Evolutionary conservation across 2,329 filamentous ascomycete genomes (phyloP).

Genomic region (Microcyclospora tardicrescens): DNA sequence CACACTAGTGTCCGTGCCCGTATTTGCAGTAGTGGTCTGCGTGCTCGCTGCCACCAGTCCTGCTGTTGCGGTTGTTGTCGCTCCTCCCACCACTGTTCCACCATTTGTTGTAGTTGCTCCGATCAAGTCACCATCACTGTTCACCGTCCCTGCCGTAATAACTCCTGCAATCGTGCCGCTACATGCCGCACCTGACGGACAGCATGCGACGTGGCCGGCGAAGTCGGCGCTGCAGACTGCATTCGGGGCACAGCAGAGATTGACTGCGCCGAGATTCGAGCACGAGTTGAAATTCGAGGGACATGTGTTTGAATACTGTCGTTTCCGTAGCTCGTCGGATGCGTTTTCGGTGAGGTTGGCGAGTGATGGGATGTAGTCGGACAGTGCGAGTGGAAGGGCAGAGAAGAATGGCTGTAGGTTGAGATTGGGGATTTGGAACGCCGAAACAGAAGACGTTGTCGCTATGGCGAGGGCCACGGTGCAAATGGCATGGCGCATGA

Average conservation of each 20-base stretch:
- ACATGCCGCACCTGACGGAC: conserved; percentile 43
- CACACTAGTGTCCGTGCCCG: conserved; percentile 9
- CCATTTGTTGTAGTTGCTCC: conserved; percentile 9
- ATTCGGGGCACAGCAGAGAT: conserved; percentile 42
- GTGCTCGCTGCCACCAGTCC: conserved; percentile 8
- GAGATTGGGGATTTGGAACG: conserved; percentile 15
- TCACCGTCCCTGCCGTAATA: conserved; percentile 22
- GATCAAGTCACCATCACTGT: conserved; percentile 14
- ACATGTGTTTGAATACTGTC: conserved; percentile 30
- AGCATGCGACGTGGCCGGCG: conserved; percentile 48
- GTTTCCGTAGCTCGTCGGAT: conserved; percentile 18
- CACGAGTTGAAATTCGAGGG: conserved; percentile 41
- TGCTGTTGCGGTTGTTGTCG: conserved; percentile 10
- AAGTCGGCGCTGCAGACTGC: conserved; percentile 44
- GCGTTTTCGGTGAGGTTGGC: conserved; percentile 9
- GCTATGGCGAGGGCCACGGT: neutral
- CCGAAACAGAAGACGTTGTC: conserved; percentile 5
- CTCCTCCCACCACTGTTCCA: conserved; percentile 9
- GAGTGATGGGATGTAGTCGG: conserved; percentile 10
- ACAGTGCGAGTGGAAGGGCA: conserved; percentile 15
- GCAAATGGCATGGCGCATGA: conserved; percentile 1
- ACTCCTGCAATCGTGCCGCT: conserved; percentile 39
- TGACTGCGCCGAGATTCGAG: conserved; percentile 37
- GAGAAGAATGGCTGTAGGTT: conserved; percentile 18
- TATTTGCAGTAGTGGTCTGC: conserved; percentile 5